A percentile compares a stretch with the other conserved stretches of the same genome.
These are phyloP conservation scores for Diphasiastrum complanatum DNA, from an alignment of 83 land plant genomes.

Conservation along the genomic window DNA sequence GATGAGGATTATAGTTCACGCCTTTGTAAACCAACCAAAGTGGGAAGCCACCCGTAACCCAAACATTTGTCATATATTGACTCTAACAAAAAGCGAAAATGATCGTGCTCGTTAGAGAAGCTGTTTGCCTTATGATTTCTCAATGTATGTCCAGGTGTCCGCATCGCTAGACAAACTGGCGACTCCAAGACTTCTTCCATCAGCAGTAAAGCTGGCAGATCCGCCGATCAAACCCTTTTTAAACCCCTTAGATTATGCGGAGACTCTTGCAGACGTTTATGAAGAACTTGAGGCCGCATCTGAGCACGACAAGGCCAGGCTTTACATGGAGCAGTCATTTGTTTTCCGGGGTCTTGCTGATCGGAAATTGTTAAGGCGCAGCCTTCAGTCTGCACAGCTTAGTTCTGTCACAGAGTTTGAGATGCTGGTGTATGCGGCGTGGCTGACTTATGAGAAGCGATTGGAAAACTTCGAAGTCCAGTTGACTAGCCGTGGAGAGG, in stretches of 20 bases:
- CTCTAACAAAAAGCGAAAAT: too few species aligned
- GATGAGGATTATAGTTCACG: too few species aligned
- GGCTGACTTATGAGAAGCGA: slow-evolving; percentile 76
- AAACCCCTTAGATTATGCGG: slow-evolving; percentile 62
- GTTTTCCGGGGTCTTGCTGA: slow-evolving; percentile 83
- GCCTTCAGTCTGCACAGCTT: slow-evolving; percentile 65
- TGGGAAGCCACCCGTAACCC: too few species aligned
- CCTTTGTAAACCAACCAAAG: too few species aligned
- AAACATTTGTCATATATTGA: too few species aligned
- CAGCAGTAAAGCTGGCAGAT: slow-evolving; percentile 62
- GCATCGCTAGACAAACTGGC: too few species aligned
- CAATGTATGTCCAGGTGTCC: too few species aligned
- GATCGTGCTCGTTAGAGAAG: too few species aligned
- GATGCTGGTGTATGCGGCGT: slow-evolving; percentile 67
- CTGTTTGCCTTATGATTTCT: too few species aligned
- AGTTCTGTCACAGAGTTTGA: slow-evolving; percentile 55
- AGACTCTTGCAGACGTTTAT: slow-evolving; percentile 66
- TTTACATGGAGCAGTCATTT: slow-evolving; percentile 60
- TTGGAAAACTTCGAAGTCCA: slow-evolving; percentile 72
- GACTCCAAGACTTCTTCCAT: too few species aligned
- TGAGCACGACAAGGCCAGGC: slow-evolving; percentile 45
- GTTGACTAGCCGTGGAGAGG: too few species aligned
- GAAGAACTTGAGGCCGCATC: slow-evolving; percentile 67
- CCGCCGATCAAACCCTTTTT: slow-evolving; percentile 50
- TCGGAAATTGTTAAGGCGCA: slow-evolving; percentile 57